A percentile compares a stretch with the other conserved stretches of the same genome.
These are phyloP conservation scores for Eucalyptus tenuipes DNA, from an alignment of 345 rosid species.

Conservation along the genomic window DNA sequence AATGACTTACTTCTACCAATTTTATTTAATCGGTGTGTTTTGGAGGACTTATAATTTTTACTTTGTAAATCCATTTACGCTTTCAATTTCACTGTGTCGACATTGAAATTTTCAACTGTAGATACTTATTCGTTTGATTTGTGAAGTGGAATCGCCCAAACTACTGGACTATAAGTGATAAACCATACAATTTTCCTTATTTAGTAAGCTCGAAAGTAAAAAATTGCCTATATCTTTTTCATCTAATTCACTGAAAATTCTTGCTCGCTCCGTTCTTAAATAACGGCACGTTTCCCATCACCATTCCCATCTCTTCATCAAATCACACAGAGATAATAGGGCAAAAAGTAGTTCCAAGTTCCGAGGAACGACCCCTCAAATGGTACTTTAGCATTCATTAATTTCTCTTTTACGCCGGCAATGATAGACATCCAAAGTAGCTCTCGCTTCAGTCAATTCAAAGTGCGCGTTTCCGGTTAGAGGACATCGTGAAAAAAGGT, in stretches of 20 bases:
- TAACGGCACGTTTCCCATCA: background rate
- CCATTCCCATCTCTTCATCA: background rate
- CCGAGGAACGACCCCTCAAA: background rate
- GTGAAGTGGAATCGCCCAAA: background rate
- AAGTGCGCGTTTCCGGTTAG: background rate
- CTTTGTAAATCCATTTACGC: too few species aligned
- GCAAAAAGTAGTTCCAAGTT: background rate
- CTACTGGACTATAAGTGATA: background rate
- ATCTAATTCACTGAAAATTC: background rate
- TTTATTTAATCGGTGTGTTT: accelerated
- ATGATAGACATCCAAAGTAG: background rate
- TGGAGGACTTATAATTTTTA: background rate
- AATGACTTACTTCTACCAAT: background rate
- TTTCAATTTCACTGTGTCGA: background rate
- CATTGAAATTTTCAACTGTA: background rate
- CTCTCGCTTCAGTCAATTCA: background rate
- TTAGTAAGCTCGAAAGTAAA: background rate
- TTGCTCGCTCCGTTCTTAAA: background rate
- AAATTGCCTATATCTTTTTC: background rate
- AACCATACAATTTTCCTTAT: background rate
- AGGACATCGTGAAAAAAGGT: background rate
- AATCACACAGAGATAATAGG: background rate
- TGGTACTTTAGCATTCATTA: background rate
- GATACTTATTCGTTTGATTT: background rate
- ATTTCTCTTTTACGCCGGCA: background rate